Conservation (phyloP, 305 asterid genomes). For the Stenogyne calaminthoides region DNA sequence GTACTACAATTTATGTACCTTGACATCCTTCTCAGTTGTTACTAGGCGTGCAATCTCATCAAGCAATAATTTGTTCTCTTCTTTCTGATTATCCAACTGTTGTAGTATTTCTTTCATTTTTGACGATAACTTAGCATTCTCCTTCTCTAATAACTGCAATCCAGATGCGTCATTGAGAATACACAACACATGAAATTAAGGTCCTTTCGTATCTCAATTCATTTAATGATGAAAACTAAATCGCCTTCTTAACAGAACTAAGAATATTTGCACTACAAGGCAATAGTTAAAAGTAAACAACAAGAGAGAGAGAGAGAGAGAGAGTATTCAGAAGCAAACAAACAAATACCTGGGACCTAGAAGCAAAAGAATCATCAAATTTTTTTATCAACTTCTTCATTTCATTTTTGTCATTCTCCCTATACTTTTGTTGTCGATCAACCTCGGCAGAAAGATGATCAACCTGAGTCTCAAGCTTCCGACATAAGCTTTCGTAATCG, state of each 20-base stretch:
- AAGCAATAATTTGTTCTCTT: conserved; percentile 46
- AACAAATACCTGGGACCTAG: conserved; percentile 74
- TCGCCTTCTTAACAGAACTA: background rate
- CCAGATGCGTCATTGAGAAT: conserved; percentile 29
- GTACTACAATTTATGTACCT: conserved; percentile 38
- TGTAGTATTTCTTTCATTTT: conserved; percentile 49
- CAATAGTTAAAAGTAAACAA: background rate
- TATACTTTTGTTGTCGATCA: conserved; percentile 71
- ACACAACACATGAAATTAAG: conserved; percentile 13
- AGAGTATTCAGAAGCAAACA: conserved; percentile 14
- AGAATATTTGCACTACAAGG: background rate
- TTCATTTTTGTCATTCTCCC: conserved; percentile 58
- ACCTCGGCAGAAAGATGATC: conserved; percentile 75
- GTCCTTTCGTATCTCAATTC: background rate
- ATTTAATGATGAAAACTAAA: background rate
- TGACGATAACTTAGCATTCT: conserved; percentile 51
- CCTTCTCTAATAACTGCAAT: conserved; percentile 66
- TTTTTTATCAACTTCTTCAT: conserved; percentile 57
- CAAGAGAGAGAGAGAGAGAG: background rate
- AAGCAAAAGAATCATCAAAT: conserved; percentile 50
- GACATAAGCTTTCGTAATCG: conserved; percentile 86
- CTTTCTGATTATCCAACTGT: conserved; percentile 58
- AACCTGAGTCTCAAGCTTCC: conserved; percentile 79
- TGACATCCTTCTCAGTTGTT: conserved; percentile 46
- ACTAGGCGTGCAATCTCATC: conserved; percentile 55